phyloP scores from a whole-genome alignment of 2,329 filamentous ascomycete species.

The Trichoderma simmonsii region DNA sequence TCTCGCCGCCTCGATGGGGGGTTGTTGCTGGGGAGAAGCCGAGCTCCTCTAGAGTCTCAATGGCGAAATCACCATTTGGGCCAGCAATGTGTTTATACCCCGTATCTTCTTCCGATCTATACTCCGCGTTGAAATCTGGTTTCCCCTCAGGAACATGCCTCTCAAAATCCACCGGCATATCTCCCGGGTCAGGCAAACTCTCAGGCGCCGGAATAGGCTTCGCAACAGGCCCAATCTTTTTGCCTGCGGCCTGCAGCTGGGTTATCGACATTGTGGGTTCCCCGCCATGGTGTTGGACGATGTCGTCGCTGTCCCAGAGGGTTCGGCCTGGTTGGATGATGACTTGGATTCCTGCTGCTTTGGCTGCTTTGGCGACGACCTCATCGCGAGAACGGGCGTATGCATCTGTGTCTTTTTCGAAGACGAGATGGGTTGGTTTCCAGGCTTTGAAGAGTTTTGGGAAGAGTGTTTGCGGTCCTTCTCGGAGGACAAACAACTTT shows the following conservation, averaged over 20 bases:
- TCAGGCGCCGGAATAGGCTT: conserved; percentile 59
- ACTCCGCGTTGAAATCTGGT: conserved; percentile 59
- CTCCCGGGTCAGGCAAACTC: conserved; percentile 61
- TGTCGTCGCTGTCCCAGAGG: conserved; percentile 68
- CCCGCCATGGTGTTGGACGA: conserved; percentile 62
- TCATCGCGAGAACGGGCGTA: conserved; percentile 66
- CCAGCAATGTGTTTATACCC: conserved; percentile 62
- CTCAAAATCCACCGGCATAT: conserved; percentile 57
- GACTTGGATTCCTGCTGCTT: conserved; percentile 64
- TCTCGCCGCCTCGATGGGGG: conserved; percentile 69
- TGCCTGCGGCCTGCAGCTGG: conserved; percentile 62
- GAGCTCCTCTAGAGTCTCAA: conserved; percentile 69
- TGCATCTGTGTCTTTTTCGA: conserved; percentile 74
- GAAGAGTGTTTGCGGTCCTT: conserved; percentile 67
- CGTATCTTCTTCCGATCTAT: conserved; percentile 52
- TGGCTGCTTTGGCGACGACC: conserved; percentile 55
- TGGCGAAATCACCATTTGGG: conserved; percentile 64
- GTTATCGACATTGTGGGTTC: conserved; percentile 73
- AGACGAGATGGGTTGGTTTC: conserved; percentile 72
- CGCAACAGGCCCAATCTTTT: conserved; percentile 60
- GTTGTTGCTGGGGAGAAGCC: conserved; percentile 64
- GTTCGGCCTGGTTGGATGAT: conserved; percentile 64
- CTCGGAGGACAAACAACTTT: conserved; percentile 68
- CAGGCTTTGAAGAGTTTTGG: conserved; percentile 71
- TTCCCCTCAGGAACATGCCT: conserved; percentile 48